These are phyloP conservation scores for Mucor circinelloides DNA, from an alignment of 371 early-diverging fungal species.

Conservation along the genomic window DNA sequence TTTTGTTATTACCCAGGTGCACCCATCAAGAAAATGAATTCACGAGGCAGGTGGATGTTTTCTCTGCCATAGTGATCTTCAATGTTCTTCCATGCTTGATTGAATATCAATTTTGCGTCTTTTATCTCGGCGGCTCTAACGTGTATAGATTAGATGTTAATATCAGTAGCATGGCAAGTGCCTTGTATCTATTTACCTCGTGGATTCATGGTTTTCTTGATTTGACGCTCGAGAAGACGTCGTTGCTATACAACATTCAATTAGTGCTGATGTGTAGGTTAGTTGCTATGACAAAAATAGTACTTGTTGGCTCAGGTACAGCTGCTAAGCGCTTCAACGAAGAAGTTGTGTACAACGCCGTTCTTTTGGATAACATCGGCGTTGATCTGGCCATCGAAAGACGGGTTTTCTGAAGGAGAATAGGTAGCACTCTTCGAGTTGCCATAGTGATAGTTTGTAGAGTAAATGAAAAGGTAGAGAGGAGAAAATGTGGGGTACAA, in stretches of 20 bases:
- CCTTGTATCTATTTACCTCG: conserved; percentile 11
- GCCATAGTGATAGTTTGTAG: conserved; percentile 5
- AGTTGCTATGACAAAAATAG: background rate
- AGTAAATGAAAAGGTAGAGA: background rate
- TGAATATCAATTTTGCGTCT: conserved; percentile 69
- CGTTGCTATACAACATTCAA: conserved; percentile 7
- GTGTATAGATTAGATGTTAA: background rate
- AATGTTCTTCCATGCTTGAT: conserved; percentile 71
- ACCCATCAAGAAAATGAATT: conserved; percentile 75
- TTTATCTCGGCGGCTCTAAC: conserved; percentile 58
- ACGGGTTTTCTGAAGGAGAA: background rate
- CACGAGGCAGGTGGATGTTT: conserved; percentile 64
- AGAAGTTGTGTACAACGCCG: conserved; percentile 9
- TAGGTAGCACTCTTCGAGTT: conserved; percentile 4
- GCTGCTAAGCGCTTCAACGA: conserved; percentile 10
- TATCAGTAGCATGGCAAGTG: background rate
- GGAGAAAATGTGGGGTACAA: background rate
- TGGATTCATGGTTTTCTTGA: conserved; percentile 13
- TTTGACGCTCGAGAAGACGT: conserved; percentile 9
- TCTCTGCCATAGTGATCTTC: conserved; percentile 63
- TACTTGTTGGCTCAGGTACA: conserved; percentile 25
- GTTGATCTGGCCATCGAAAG: background rate
- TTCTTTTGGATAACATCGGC: background rate
- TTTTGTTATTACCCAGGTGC: conserved; percentile 55
- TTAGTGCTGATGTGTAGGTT: background rate